phyloP scores from a whole-genome alignment of 139 green algal genomes.

The Desmodesmus armatus region DNA sequence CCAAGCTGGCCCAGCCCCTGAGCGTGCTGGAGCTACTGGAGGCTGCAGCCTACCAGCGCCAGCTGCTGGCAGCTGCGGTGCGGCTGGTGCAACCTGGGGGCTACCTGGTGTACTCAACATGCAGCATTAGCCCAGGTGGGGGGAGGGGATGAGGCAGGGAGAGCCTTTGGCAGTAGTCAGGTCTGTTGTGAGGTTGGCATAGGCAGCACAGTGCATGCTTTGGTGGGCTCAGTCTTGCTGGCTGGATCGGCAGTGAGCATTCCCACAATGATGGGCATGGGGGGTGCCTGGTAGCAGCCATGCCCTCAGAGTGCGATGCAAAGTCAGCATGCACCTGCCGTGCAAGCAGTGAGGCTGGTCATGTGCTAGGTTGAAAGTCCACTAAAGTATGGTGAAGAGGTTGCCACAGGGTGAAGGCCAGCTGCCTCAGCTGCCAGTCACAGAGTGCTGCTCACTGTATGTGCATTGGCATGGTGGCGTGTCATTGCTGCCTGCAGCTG shows the following conservation, averaged over 20 bases:
- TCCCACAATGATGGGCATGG: no score
- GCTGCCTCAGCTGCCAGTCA: neutral
- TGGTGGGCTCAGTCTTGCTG: no score
- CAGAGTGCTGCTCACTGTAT: neutral
- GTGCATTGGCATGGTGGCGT: no score
- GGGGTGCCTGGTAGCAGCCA: no score
- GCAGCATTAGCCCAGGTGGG: slow-evolving; percentile 84
- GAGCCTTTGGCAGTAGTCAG: no score
- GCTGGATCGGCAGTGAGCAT: no score
- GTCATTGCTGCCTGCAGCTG: slow-evolving; percentile 55
- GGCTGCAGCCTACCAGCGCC: slow-evolving; percentile 77
- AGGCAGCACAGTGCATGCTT: no score
- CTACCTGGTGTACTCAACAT: slow-evolving; percentile 92
- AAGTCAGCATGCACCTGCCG: no score
- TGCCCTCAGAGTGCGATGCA: no score
- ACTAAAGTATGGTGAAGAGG: neutral
- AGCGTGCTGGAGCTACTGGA: slow-evolving; percentile 39
- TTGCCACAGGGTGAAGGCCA: neutral
- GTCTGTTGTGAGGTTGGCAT: no score
- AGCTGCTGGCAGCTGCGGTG: slow-evolving; percentile 82
- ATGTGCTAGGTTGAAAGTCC: neutral
- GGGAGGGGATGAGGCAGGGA: no score
- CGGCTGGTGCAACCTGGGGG: slow-evolving; percentile 82
- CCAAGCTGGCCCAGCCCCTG: slow-evolving; percentile 66
- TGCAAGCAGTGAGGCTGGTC: no score